These are phyloP conservation scores for Cyclostephanos tholiformis DNA, from an alignment of 108 stramenopile genomes.

Conservation along the genomic window DNA sequence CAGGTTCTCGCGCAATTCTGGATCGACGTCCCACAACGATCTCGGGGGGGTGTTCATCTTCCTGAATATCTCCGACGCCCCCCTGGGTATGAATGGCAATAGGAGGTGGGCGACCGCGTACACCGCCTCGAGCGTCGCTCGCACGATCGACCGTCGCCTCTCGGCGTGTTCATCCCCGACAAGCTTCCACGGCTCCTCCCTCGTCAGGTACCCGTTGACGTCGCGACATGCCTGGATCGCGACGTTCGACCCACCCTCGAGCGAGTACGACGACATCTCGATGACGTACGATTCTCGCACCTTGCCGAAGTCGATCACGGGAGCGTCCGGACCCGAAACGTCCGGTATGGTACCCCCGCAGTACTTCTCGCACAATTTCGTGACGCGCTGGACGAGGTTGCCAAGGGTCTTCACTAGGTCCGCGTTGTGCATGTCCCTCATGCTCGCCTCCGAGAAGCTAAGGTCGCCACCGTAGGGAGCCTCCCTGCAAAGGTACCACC, in stretches of 20 bases:
- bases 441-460: slow-evolving; percentile 80
- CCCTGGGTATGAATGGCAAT: slow-evolving; percentile 89
- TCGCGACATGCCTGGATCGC: slow-evolving; percentile 86
- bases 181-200: slow-evolving; percentile 95
- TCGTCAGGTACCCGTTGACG: slow-evolving; percentile 93
- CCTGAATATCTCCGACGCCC: slow-evolving; percentile 84
- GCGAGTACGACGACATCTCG: slow-evolving; percentile 81
- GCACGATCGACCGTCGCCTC: slow-evolving; percentile 79
- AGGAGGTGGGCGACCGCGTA: slow-evolving; percentile 93
- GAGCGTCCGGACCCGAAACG: slow-evolving; percentile 50
- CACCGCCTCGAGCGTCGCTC: slow-evolving; percentile 91
- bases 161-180: slow-evolving; percentile 87
- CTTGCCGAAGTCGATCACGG: slow-evolving; percentile 64
- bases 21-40: slow-evolving; percentile 52
- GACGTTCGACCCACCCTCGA: slow-evolving; percentile 76
- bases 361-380: slow-evolving; percentile 86
- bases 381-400: slow-evolving; percentile 96
- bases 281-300: slow-evolving; percentile 56
- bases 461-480: slow-evolving; percentile 94
- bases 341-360: slow-evolving; percentile 86
- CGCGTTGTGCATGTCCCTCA: slow-evolving; percentile 94
- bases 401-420: slow-evolving; percentile 96
- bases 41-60: slow-evolving; percentile 84
- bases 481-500: slow-evolving; percentile 94
- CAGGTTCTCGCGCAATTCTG: slow-evolving; percentile 63